Conservation (phyloP, 169 alveolate genomes). For the Eimeria necatrix region DNA sequence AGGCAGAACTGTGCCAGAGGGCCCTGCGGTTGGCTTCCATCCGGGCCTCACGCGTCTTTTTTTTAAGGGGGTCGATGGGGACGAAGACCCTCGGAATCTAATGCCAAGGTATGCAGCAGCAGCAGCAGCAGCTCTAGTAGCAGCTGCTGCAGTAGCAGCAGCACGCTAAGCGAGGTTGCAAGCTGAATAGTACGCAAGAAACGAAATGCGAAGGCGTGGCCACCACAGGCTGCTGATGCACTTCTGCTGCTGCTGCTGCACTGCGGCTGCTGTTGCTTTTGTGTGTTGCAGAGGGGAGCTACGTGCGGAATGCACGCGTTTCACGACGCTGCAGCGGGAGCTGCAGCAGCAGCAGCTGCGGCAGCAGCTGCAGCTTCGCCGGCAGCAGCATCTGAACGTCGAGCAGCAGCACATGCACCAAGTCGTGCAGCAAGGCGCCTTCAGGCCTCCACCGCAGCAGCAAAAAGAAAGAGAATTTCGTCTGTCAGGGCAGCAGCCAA, state of each 20-base stretch:
- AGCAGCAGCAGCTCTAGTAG: background rate
- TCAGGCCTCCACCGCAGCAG: background rate
- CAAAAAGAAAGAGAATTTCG: background rate
- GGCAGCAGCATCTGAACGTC: background rate
- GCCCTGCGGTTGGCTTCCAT: constrained; percentile 42
- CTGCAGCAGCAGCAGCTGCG: constrained; percentile 46
- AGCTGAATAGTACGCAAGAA: too few species aligned
- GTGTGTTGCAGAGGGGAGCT: constrained; percentile 7
- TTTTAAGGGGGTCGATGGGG: constrained; percentile 22
- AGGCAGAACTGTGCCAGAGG: constrained; percentile 21
- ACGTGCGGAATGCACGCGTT: background rate
- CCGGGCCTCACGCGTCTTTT: constrained; percentile 44
- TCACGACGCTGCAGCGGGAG: constrained; percentile 4
- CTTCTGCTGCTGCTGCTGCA: background rate
- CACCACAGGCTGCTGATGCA: background rate
- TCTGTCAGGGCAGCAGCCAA: background rate
- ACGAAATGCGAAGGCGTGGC: too few species aligned
- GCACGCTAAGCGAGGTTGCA: background rate
- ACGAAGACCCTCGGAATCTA: constrained; percentile 23
- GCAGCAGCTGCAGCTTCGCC: constrained; percentile 44
- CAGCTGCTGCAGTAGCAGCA: background rate
- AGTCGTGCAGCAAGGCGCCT: constrained; percentile 28
- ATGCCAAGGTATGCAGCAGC: constrained; percentile 42
- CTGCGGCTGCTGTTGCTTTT: background rate
- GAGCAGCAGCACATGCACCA: background rate